These are phyloP conservation scores for Goffeauzyma gilvescens DNA, from an alignment of 768 basidiomycete genomes.

Conservation along the genomic window DNA sequence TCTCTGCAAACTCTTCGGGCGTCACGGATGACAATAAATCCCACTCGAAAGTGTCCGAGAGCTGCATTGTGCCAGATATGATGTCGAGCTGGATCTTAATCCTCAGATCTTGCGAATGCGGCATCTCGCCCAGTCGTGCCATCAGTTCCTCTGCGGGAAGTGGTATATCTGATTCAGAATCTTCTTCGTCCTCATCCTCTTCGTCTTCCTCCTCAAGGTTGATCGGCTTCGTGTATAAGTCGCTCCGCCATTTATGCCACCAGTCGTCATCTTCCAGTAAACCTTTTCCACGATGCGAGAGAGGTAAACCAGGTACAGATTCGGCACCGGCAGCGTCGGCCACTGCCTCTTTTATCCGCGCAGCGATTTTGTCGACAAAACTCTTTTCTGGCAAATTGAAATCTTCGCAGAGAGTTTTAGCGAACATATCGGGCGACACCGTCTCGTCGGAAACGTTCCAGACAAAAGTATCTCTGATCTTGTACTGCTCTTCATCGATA, in stretches of 20 bases:
- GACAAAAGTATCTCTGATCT: conserved; percentile 86
- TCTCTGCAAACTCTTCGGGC: conserved; percentile 81
- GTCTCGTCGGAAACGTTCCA: conserved; percentile 87
- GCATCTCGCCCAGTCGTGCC: conserved; percentile 32
- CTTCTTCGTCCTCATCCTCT: conserved; percentile 7
- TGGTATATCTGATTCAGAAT: neutral
- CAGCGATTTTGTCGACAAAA: conserved; percentile 49
- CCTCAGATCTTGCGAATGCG: conserved; percentile 79
- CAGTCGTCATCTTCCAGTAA: too few relatives aligned
- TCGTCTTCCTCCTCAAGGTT: neutral
- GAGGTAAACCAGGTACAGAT: too few relatives aligned
- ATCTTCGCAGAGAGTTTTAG: conserved; percentile 77
- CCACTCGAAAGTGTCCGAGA: conserved; percentile 97
- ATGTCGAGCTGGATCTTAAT: conserved; percentile 93
- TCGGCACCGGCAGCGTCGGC: too few relatives aligned
- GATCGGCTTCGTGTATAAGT: too few relatives aligned
- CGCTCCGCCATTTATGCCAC: too few relatives aligned
- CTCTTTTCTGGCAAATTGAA: conserved; percentile 50
- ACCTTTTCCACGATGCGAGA: too few relatives aligned
- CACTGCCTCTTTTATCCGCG: conserved; percentile 57
- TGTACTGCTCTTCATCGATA: conserved; percentile 71
- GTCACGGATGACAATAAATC: conserved; percentile 63
- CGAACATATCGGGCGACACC: conserved; percentile 75
- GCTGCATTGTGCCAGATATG: conserved; percentile 74
- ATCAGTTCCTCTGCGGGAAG: conserved; percentile 14